phyloP scores from a whole-genome alignment of 306 rosid species.

The Potentilla sterilis region DNA sequence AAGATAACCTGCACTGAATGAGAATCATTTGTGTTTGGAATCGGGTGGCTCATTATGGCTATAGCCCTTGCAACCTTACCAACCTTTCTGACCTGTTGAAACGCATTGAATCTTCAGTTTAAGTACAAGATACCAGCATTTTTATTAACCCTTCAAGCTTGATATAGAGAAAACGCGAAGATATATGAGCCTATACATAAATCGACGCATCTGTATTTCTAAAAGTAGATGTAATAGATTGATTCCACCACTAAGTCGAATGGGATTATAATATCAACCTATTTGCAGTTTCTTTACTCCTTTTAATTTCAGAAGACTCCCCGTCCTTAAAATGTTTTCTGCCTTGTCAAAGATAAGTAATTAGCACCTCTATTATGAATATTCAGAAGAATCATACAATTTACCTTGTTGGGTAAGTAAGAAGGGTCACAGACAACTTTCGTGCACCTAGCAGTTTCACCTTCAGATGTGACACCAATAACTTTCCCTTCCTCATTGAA shows the following conservation, averaged over 20 bases:
- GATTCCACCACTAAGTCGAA: neutral
- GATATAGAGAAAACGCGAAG: neutral
- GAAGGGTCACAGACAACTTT: slow-evolving; percentile 98
- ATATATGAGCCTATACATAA: neutral
- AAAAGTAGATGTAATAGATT: neutral
- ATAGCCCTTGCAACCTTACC: slow-evolving; percentile 98
- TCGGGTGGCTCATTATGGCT: slow-evolving; percentile 94
- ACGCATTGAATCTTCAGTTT: slow-evolving; percentile 21
- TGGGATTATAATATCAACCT: neutral
- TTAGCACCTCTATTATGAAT: neutral
- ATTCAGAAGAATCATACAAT: neutral
- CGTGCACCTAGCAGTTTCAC: slow-evolving; percentile 94
- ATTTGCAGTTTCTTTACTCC: neutral
- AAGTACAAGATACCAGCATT: neutral
- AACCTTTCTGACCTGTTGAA: slow-evolving; percentile 86
- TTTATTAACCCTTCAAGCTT: neutral
- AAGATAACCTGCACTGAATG: slow-evolving; percentile 91
- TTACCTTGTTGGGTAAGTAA: slow-evolving; percentile 85
- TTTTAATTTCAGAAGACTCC: neutral
- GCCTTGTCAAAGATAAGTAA: neutral
- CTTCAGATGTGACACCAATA: slow-evolving; percentile 93
- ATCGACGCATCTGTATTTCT: neutral
- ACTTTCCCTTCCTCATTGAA: slow-evolving; percentile 83
- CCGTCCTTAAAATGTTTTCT: neutral
- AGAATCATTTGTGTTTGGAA: slow-evolving; percentile 80